These are phyloP conservation scores for Hanseniaspora lachancei DNA, from an alignment of 805 yeast species.

Conservation along the genomic window DNA sequence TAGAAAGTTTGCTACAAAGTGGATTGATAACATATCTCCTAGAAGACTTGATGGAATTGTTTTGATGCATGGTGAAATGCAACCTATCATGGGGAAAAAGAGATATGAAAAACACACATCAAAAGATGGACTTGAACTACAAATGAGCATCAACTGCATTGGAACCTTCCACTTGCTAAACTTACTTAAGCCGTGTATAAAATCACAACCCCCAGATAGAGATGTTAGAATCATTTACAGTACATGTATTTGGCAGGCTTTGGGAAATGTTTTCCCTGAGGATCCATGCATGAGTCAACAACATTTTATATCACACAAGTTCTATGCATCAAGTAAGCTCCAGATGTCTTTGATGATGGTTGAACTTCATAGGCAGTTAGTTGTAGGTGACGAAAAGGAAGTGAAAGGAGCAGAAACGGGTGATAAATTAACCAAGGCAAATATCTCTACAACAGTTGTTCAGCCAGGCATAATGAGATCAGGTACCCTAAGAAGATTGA, in stretches of 20 bases:
- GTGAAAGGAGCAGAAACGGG: conserved; percentile 33
- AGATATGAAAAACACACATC: conserved; percentile 45
- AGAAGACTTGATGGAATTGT: conserved; percentile 81
- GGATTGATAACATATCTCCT: conserved; percentile 87
- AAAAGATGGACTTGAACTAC: conserved; percentile 74
- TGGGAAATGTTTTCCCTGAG: conserved; percentile 50
- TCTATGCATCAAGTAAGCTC: conserved; percentile 72
- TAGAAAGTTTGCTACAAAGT: conserved; percentile 80
- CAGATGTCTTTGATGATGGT: conserved; percentile 61
- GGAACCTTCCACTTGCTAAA: conserved; percentile 73
- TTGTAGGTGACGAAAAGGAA: conserved; percentile 51
- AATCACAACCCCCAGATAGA: conserved; percentile 86
- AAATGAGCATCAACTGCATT: conserved; percentile 69
- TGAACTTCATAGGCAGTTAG: conserved; percentile 59
- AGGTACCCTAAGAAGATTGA: conserved; percentile 64
- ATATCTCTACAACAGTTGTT: conserved; percentile 57
- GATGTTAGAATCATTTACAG: conserved; percentile 77
- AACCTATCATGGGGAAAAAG: conserved; percentile 46
- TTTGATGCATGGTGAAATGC: conserved; percentile 72
- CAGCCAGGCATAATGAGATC: conserved; percentile 91
- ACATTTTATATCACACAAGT: conserved; percentile 49
- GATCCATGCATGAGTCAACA: conserved; percentile 52
- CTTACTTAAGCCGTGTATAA: conserved; percentile 66
- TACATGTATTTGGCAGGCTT: conserved; percentile 62
- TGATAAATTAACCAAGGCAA: conserved; percentile 44